phyloP scores from a whole-genome alignment of 352 stramenopile species.

The Globisporangium cylindrosporum region DNA sequence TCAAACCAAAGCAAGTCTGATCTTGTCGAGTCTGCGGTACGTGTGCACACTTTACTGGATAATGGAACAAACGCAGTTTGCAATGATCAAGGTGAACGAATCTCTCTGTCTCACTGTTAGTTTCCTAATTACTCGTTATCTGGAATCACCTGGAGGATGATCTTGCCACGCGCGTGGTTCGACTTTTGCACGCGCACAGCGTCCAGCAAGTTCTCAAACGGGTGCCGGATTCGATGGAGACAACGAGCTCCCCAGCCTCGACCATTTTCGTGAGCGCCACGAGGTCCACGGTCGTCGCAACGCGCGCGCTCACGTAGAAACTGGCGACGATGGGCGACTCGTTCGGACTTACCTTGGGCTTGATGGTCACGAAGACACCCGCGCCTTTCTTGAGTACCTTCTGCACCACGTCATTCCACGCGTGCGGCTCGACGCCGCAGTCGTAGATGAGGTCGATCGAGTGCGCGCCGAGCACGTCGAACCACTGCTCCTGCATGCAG shows the following conservation, averaged over 20 bases:
- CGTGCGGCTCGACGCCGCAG: not conserved
- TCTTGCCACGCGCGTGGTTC: not conserved
- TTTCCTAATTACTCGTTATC: not conserved
- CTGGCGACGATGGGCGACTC: not conserved
- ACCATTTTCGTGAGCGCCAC: not conserved
- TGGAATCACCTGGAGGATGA: constrained; percentile 1
- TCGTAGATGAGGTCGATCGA: constrained; percentile 8
- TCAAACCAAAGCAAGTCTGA: not conserved
- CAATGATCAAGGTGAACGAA: not conserved
- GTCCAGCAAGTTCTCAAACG: not conserved
- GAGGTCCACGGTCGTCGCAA: not conserved
- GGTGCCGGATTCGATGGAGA: constrained; percentile 2
- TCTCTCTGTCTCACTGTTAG: not conserved
- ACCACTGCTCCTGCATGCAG: too few species aligned
- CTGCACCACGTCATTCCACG: not conserved
- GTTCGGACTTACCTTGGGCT: not conserved
- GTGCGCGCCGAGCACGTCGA: not conserved
- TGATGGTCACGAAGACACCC: constrained; percentile 2
- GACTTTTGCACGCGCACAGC: constrained; percentile 3
- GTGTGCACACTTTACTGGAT: not conserved
- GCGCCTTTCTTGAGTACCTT: constrained; percentile 2
- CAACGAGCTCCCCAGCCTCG: not conserved
- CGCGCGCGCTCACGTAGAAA: not conserved
- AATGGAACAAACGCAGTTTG: not conserved
- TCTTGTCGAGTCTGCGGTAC: not conserved